Conservation (phyloP, 306 rosid genomes). For the Rubus idaeus region DNA sequence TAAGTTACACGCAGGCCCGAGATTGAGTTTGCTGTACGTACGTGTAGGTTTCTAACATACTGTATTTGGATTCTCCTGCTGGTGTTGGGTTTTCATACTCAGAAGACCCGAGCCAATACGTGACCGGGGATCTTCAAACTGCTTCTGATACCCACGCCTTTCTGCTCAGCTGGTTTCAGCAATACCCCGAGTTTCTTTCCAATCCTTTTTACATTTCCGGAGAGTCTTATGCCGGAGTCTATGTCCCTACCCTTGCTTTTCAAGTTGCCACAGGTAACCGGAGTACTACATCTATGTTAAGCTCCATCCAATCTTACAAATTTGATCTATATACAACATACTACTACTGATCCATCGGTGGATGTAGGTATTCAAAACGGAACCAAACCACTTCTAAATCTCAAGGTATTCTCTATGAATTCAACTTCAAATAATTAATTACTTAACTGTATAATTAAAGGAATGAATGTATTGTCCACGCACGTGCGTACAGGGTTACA, state of each 20-base stretch:
- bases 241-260: conserved; percentile 73
- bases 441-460: too few species aligned
- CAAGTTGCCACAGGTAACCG: conserved; percentile 52
- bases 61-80: conserved; percentile 56
- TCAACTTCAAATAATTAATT: too few species aligned
- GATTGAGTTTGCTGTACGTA: too few species aligned
- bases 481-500: conserved; percentile 51
- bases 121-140: conserved; percentile 48
- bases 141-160: conserved; percentile 47
- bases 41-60: conserved; percentile 46
- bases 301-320: neutral
- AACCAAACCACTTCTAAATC: conserved; percentile 52
- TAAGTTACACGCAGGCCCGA: neutral
- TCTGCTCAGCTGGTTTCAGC: conserved; percentile 67
- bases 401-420: conserved; percentile 40
- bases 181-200: conserved; percentile 59
- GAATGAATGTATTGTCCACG: too few species aligned
- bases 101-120: conserved; percentile 23
- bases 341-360: neutral
- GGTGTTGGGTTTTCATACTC: conserved; percentile 57
- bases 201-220: conserved; percentile 74
- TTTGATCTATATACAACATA: too few species aligned
- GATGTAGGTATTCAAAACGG: conserved; percentile 43
- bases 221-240: conserved; percentile 81
- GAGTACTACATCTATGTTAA: neutral